phyloP scores from a whole-genome alignment of 2,329 filamentous ascomycete species.

The Aulographum hederae region DNA sequence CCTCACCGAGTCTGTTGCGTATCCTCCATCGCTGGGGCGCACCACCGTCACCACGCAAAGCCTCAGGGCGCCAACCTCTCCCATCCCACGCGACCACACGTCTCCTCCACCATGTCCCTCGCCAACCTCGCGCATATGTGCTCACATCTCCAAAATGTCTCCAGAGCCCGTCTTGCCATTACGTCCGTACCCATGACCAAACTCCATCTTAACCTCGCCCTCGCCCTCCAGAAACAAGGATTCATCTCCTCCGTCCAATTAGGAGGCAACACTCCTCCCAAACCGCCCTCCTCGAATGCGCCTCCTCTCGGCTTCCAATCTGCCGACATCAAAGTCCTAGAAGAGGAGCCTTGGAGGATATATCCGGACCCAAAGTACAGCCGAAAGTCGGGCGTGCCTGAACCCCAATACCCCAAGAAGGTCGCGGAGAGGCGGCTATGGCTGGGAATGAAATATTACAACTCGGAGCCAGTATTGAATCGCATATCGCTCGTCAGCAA shows the following conservation, averaged over 20 bases:
- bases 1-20: too few relatives aligned
- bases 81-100: conserved; percentile 1
- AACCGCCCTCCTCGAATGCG: conserved; percentile 12
- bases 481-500: conserved; percentile 51
- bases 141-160: conserved; percentile 82
- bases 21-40: too few relatives aligned
- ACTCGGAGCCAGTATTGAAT: conserved; percentile 59
- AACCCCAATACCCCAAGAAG: conserved; percentile 42
- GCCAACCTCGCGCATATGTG: conserved; percentile 61
- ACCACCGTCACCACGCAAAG: too few relatives aligned
- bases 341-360: not conserved
- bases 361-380: conserved; percentile 1
- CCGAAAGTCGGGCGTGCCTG: not conserved
- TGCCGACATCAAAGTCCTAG: not conserved
- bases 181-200: conserved; percentile 71
- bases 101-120: conserved; percentile 42
- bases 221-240: conserved; percentile 66
- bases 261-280: conserved; percentile 31
- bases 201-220: conserved; percentile 56
- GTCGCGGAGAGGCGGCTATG: conserved; percentile 61
- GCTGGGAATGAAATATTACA: conserved; percentile 82
- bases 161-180: conserved; percentile 62
- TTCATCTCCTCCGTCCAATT: conserved; percentile 69
- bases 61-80: not conserved
- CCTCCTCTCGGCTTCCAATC: not conserved